Base-by-base conservation (phyloP, 345 rosid genomes). In the Pelargonium nanum region DNA sequence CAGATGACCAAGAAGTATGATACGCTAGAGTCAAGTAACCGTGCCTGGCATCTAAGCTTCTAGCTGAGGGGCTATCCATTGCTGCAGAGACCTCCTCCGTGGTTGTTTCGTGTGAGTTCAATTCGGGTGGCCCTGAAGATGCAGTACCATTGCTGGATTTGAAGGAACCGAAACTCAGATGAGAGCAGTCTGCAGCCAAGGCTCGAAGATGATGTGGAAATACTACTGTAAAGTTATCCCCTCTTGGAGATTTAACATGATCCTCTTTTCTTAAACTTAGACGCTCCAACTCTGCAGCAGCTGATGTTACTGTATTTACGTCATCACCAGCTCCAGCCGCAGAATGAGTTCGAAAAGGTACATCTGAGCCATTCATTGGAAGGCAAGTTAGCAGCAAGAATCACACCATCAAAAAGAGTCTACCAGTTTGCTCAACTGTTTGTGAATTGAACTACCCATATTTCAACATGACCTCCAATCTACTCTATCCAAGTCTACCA, bases 161-260 rank as follows among this genome's bases (percentile, higher is more conserved):
- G 26, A 68, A 80, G 66, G 83, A 78, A 52, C 88, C 85, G 56
- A 83, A 80, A 70, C 70, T 83, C 69, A 83, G 76, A 68, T 80
- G 79, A 22, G 77, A 74, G 56, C 81, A 78, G 57, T 74, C 85
- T 26, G 78, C 75, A 40, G 77, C 74, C 22, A 78, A 67, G 55
- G 72, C 72, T 67, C 68, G 83, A 57, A 83, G 59, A 76, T 72
- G 32, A 59, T 63, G 58, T 26, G 88, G 88, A 72, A 83, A 70
- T 60, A 78, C 78, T 51, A 83, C 68, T 21, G 64, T 56, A 65
- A 22, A 24, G 16, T 70, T 64, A 26, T 72, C 67, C 26, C 68
- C 71, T 44, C 67, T 34, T 34, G 34, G 40, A 17, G 48, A 12
- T 40, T 40, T 40, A 15, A 40, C 2, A 40, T 40, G 48, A 40